These are phyloP conservation scores for Arabidopsis arenosa DNA, from an alignment of 345 rosid species.

Conservation along the genomic window DNA sequence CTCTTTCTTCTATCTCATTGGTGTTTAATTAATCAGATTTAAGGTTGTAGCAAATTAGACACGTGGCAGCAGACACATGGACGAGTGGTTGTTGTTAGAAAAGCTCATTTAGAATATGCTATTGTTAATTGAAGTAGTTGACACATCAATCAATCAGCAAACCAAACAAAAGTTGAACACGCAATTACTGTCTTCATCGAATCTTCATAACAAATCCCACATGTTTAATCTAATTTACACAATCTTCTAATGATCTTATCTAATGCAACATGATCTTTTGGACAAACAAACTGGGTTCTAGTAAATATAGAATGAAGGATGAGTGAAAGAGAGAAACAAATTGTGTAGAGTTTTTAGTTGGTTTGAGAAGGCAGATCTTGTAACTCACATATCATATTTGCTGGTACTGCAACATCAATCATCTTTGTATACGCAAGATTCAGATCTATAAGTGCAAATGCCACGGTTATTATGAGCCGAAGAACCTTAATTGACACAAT, in stretches of 20 bases:
- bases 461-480: neutral
- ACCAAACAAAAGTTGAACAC: slow-evolving; percentile 39
- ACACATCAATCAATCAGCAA: slow-evolving; percentile 22
- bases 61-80: neutral
- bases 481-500: slow-evolving; percentile 77
- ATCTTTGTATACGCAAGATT: slow-evolving; percentile 74
- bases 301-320: slow-evolving; percentile 17
- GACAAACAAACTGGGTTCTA: neutral
- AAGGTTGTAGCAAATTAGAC: neutral
- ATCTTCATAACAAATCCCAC: neutral
- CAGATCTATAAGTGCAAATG: slow-evolving; percentile 53
- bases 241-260: slow-evolving; percentile 7
- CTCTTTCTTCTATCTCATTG: neutral
- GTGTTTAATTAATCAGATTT: neutral
- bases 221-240: slow-evolving; percentile 14
- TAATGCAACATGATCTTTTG: slow-evolving; percentile 14
- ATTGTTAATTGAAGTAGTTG: slow-evolving; percentile 23
- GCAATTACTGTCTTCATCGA: slow-evolving; percentile 9
- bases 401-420: slow-evolving; percentile 83
- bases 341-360: neutral
- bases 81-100: slow-evolving; percentile 11
- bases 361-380: neutral
- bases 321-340: neutral
- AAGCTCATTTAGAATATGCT: neutral
- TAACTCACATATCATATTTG: slow-evolving; percentile 82